A percentile compares a stretch with the other conserved stretches of the same genome.
Evolutionary conservation across 108 stramenopile genomes (phyloP).

Genomic region (Nitzschia putrida): DNA sequence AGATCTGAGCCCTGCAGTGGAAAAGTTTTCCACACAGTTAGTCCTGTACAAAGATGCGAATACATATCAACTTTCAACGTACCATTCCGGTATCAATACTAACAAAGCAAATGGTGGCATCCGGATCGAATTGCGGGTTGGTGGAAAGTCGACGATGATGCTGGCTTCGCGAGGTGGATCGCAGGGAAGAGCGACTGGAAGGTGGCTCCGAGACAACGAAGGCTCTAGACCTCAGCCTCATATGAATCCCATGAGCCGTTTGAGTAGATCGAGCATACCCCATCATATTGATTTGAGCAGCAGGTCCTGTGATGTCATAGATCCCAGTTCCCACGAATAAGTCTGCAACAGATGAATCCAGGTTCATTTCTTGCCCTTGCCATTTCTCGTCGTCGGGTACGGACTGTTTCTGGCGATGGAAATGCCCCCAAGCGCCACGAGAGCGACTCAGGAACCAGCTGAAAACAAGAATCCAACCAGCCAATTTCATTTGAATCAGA

Average conservation of each 20-base stretch:
- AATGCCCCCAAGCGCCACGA: no score
- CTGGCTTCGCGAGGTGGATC: no score
- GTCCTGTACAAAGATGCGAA: background rate
- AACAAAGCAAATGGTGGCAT: constrained; percentile 50
- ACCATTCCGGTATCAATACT: constrained; percentile 52
- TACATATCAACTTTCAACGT: background rate
- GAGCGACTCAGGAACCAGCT: no score
- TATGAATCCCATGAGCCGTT: constrained; percentile 53
- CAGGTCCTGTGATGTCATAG: constrained; percentile 46
- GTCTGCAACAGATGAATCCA: background rate
- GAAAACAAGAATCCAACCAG: no score
- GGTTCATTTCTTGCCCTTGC: background rate
- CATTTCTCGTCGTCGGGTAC: no score
- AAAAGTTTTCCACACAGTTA: background rate
- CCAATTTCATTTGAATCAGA: no score
- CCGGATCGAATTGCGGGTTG: constrained; percentile 14
- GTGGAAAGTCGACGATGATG: no score
- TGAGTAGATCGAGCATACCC: constrained; percentile 30
- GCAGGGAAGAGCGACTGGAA: no score
- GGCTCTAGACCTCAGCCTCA: constrained; percentile 48
- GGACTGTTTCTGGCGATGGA: no score
- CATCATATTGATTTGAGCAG: constrained; percentile 51
- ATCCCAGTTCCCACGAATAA: constrained; percentile 37
- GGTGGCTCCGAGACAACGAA: constrained; percentile 37
- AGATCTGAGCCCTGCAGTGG: constrained; percentile 32